Evolutionary conservation across 2,329 filamentous ascomycete species (phyloP).

Genomic region (Exserohilum turcica): DNA sequence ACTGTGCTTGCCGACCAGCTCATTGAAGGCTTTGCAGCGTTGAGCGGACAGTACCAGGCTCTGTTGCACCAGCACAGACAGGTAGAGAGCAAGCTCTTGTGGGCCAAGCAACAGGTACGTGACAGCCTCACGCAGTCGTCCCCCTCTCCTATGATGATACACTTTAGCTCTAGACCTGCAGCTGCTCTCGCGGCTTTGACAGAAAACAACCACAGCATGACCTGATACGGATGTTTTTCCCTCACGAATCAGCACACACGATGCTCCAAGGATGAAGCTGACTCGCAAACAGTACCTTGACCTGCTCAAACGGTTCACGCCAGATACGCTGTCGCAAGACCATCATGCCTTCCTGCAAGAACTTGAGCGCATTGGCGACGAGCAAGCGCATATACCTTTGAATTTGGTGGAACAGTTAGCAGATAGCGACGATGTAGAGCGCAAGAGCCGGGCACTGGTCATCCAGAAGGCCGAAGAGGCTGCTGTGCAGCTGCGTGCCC

Average conservation of each 20-base stretch:
- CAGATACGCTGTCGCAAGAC: constrained; percentile 48
- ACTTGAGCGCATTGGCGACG: constrained; percentile 43
- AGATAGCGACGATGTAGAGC: constrained; percentile 43
- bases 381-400: constrained; percentile 27
- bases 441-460: constrained; percentile 39
- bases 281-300: constrained; percentile 46
- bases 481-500: constrained; percentile 31
- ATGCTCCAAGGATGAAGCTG: constrained; percentile 17
- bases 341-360: constrained; percentile 48
- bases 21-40: constrained; percentile 53
- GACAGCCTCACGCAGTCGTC: background rate
- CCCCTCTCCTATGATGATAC: constrained; percentile 50
- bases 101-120: constrained; percentile 57
- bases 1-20: constrained; percentile 49
- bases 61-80: constrained; percentile 52
- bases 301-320: constrained; percentile 46
- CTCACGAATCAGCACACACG: constrained; percentile 3
- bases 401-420: constrained; percentile 46
- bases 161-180: constrained; percentile 60
- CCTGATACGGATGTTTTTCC: constrained; percentile 40
- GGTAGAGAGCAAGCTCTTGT: constrained; percentile 55
- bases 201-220: constrained; percentile 51
- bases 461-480: constrained; percentile 46
- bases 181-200: constrained; percentile 52
- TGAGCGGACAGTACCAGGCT: constrained; percentile 55